These are phyloP conservation scores for Xylaria grammica DNA, from an alignment of 495 filamentous ascomycete species.

Conservation along the genomic window DNA sequence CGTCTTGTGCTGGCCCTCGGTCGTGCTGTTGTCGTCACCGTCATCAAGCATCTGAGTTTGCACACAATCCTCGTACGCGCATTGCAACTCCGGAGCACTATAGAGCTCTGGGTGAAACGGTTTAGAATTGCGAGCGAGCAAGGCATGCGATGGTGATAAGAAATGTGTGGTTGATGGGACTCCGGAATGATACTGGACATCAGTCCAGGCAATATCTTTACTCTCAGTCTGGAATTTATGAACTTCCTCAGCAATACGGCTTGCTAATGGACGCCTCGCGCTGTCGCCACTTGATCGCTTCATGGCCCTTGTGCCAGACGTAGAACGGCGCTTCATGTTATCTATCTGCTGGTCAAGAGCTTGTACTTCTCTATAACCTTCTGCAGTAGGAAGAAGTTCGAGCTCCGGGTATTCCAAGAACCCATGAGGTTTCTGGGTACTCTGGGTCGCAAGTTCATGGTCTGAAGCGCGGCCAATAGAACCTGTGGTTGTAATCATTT, in stretches of 20 bases:
- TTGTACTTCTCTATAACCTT: conserved; percentile 37
- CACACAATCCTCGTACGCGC: conserved; percentile 28
- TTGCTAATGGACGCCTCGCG: conserved; percentile 24
- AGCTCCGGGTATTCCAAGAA: conserved; percentile 45
- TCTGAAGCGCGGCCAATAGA: conserved; percentile 18
- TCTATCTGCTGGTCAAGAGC: conserved; percentile 41
- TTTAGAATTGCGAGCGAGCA: conserved; percentile 9
- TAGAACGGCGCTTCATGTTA: conserved; percentile 38
- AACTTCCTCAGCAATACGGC: conserved; percentile 31
- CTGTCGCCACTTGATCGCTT: conserved; percentile 20
- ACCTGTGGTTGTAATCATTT: conserved; percentile 32
- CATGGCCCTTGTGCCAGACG: conserved; percentile 15
- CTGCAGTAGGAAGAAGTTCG: conserved; percentile 38
- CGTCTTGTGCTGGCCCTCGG: conserved; percentile 23
- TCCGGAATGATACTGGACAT: conserved; percentile 1
- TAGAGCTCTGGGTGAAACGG: conserved; percentile 9
- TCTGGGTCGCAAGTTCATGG: conserved; percentile 20
- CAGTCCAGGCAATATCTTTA: conserved; percentile 12
- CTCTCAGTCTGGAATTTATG: conserved; percentile 31
- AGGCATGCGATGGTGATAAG: conserved; percentile 6
- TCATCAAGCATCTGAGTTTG: conserved; percentile 33
- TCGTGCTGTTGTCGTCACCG: conserved; percentile 48
- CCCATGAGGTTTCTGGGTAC: conserved; percentile 15
- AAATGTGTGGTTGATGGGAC: conserved; percentile 6
- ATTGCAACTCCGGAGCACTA: conserved; percentile 9